Evolutionary conservation across 352 stramenopile species (phyloP), one percentile per base, ranked within the genome.

Genomic region (Globisporangium barbulae): DNA sequence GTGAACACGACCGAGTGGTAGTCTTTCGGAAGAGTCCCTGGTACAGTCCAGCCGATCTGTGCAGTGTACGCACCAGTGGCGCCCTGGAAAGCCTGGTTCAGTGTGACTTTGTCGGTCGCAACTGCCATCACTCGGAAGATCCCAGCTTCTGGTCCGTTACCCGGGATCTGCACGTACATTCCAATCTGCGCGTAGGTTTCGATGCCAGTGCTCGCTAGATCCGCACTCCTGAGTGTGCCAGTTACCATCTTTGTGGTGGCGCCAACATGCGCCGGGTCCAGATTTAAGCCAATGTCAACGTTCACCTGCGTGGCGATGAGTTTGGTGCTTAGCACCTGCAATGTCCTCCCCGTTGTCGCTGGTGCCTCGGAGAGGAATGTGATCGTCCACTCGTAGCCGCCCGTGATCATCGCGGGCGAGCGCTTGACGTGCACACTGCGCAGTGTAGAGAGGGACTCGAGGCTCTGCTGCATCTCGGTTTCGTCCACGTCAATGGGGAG

Each of bases 371-470:
- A 75, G 3, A 88, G 33, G 64, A 94, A 96, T 21, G 85, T 93
- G 25, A 96, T 73, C 0, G 74, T 90, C 86, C 86, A 95, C 59
- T 89, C 68, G 59, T 85, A 95, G 0, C 86, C 86, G 15, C 76
- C 80, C 2, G 22, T 61, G 30, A 76, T 72, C 0, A 62, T 12
- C 4, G 65, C 52, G 0, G 50, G 1, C 0, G 86, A 94, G 2
- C 87, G 80, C 55, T 94, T 69, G 1, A 98, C 90, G 21, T 86
- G 78, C 22, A 98, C 89, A 48, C 71, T 79, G 3, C 89, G 85
- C 25, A 96, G 59, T 19, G 71, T 75, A 8, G 74, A 56, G 1
- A 96, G 58, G 0, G 73, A 69, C 45, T 84, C 74, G 2, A 98
- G 63, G 25, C 71, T 91, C 19, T 69, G 54, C 25, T 96, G 67